Conservation (phyloP, 805 yeast species). For the Naumovozyma castellii region DNA sequence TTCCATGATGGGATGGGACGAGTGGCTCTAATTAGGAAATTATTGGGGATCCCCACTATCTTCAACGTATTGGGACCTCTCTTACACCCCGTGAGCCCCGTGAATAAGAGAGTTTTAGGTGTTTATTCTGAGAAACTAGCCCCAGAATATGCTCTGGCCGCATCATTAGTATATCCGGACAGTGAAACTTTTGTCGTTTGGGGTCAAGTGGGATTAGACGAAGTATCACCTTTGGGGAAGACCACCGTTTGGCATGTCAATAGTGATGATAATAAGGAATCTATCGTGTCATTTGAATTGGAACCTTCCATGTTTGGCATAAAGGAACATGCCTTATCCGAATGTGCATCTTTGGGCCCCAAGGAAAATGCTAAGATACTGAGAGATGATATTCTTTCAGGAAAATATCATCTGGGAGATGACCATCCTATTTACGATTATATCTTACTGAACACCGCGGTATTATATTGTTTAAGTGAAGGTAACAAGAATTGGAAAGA, state of each 20-base stretch:
- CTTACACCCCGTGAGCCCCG: constrained; percentile 76
- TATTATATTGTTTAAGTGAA: constrained; percentile 73
- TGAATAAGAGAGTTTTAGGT: constrained; percentile 75
- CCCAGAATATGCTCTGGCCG: constrained; percentile 74
- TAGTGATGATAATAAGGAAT: constrained; percentile 24
- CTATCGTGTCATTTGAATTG: constrained; percentile 37
- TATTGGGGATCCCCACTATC: constrained; percentile 82
- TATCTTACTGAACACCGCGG: constrained; percentile 83
- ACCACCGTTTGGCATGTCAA: constrained; percentile 70
- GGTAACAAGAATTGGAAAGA: constrained; percentile 56
- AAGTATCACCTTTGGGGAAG: constrained; percentile 80
- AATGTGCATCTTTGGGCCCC: constrained; percentile 81
- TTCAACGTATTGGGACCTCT: constrained; percentile 93
- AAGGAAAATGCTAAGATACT: constrained; percentile 63
- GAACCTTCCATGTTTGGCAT: constrained; percentile 77
- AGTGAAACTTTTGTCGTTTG: constrained; percentile 75
- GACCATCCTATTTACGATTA: constrained; percentile 70
- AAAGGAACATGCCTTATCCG: constrained; percentile 54
- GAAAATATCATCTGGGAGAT: constrained; percentile 39
- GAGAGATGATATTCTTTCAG: constrained; percentile 31
- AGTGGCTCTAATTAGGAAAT: constrained; percentile 69
- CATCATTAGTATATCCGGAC: constrained; percentile 41
- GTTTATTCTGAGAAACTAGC: constrained; percentile 79
- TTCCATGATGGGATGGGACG: constrained; percentile 87
- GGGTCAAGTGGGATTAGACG: constrained; percentile 89